Evolutionary conservation across 1,284 basidiomycete genomes (phyloP).

Genomic region (Xerocomus minutiporus): DNA sequence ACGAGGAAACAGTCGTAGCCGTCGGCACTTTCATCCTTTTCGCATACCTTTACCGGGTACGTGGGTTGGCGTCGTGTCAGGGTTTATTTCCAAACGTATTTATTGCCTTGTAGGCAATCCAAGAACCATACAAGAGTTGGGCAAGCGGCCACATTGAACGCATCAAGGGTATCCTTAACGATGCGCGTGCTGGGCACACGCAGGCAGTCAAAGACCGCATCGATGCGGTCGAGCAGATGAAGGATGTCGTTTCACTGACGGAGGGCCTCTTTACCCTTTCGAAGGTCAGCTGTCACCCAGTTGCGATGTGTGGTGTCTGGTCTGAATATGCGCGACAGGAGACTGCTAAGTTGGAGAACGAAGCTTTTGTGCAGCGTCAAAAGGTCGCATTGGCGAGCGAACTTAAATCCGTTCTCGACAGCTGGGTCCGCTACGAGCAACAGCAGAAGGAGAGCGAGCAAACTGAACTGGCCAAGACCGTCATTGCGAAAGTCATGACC

Average conservation of each 20-base stretch:
- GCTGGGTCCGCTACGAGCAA: conserved; percentile 97
- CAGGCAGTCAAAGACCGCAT: conserved; percentile 92
- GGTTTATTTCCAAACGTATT: conserved; percentile 3
- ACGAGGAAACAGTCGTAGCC: conserved; percentile 87
- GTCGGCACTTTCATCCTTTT: conserved; percentile 86
- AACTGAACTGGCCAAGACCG: conserved; percentile 79
- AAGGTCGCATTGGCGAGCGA: conserved; percentile 84
- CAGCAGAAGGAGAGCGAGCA: conserved; percentile 96
- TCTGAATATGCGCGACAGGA: conserved; percentile 53
- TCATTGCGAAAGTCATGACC: conserved; percentile 84
- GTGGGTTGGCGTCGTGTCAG: conserved; percentile 20
- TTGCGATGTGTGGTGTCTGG: background rate
- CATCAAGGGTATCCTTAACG: conserved; percentile 80
- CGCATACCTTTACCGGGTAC: conserved; percentile 77
- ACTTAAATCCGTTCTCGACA: conserved; percentile 93
- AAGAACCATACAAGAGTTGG: conserved; percentile 91
- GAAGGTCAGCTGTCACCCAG: conserved; percentile 53
- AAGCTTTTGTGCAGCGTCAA: conserved; percentile 89
- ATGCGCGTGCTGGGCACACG: conserved; percentile 86
- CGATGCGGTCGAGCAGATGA: conserved; percentile 86
- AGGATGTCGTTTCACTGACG: conserved; percentile 90
- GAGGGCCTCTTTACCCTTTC: conserved; percentile 89
- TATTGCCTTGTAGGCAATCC: conserved; percentile 27
- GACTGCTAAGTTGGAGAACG: conserved; percentile 87
- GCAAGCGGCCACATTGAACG: conserved; percentile 82